A percentile compares a stretch with the other conserved stretches of the same genome.
phyloP scores from a whole-genome alignment of 306 rosid species.

The Corylus heterophylla region DNA sequence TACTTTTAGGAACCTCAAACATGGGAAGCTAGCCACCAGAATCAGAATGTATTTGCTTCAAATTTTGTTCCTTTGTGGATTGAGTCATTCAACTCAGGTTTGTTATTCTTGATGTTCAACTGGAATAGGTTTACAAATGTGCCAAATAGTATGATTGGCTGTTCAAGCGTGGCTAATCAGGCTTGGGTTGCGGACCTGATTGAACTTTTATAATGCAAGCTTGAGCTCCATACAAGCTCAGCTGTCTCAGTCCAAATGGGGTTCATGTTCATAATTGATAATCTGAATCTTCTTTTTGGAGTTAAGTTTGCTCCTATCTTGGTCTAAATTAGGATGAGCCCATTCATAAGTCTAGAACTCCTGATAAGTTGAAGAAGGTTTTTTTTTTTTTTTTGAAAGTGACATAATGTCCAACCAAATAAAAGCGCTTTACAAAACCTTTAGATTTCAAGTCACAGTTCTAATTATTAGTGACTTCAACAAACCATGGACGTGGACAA shows the following conservation, averaged over 20 bases:
- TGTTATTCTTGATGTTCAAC: constrained; percentile 20
- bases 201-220: constrained; percentile 4
- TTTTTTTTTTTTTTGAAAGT: neutral
- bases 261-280: neutral
- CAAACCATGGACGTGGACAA: neutral
- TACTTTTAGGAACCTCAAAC: constrained; percentile 47
- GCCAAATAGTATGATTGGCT: constrained; percentile 2
- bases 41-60: constrained; percentile 68
- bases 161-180: neutral
- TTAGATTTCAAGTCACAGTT: neutral
- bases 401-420: neutral
- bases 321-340: neutral
- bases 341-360: neutral
- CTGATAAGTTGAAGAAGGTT: neutral
- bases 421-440: neutral
- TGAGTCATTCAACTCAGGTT: constrained; percentile 75
- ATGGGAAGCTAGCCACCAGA: constrained; percentile 67
- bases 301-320: neutral
- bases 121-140: neutral
- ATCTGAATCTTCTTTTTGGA: neutral
- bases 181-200: constrained; percentile 1
- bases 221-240: neutral
- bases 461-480: neutral
- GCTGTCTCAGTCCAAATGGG: neutral
- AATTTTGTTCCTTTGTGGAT: constrained; percentile 91